Evolutionary conservation across 129 eudicot genomes (phyloP).

Genomic region (Centrapalus pauciflorus): DNA sequence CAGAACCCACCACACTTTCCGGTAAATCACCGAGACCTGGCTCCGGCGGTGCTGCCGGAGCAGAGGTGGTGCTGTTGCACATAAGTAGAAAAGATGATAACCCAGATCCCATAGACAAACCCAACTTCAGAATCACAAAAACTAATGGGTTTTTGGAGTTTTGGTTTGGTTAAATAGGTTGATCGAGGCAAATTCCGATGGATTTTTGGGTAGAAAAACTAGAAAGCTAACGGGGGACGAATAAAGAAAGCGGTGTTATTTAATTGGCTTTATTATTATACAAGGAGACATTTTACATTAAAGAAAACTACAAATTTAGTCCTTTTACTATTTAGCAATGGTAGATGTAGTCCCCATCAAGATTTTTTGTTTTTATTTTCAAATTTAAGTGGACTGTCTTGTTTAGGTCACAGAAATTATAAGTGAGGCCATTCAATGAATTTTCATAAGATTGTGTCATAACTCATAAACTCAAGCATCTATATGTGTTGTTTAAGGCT

Average conservation of each 20-base stretch:
- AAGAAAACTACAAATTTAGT: neutral
- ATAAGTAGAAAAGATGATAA: slow-evolving; percentile 27
- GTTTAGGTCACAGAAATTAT: neutral
- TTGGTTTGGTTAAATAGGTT: slow-evolving; percentile 7
- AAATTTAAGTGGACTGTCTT: no score
- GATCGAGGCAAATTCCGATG: neutral
- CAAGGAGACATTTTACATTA: neutral
- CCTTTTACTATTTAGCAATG: neutral
- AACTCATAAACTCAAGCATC: no score
- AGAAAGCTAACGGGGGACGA: neutral
- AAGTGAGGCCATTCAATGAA: no score
- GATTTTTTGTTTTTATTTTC: neutral
- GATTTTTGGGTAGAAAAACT: neutral
- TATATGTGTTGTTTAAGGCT: no score
- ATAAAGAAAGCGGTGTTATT: slow-evolving; percentile 13
- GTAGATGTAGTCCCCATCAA: neutral
- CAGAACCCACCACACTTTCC: slow-evolving; percentile 68
- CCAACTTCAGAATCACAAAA: neutral
- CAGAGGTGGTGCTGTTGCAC: slow-evolving; percentile 27
- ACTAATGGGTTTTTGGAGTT: neutral
- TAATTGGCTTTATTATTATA: slow-evolving; percentile 11
- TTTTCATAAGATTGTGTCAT: no score
- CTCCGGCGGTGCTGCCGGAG: slow-evolving; percentile 21
- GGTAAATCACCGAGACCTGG: slow-evolving; percentile 73
- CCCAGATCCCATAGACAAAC: slow-evolving; percentile 27